Conservation (phyloP, 2,329 filamentous ascomycete genomes). For the Didymella lethalis region DNA sequence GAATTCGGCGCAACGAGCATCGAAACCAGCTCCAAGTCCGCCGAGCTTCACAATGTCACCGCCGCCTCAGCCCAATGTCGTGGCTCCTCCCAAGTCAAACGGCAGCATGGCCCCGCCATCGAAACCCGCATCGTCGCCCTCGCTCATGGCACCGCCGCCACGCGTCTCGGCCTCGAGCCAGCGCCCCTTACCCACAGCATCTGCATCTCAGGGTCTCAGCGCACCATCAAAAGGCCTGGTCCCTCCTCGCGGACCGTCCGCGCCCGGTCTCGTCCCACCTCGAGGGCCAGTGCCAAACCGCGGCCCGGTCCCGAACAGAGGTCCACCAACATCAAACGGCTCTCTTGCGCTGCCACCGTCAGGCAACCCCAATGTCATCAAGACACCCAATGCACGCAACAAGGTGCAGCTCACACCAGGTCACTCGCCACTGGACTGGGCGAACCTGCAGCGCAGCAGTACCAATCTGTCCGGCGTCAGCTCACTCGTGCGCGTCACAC, state of each 20-base stretch:
- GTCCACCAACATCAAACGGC: conserved; percentile 53
- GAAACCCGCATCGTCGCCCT: conserved; percentile 33
- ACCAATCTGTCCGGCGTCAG: conserved; percentile 58
- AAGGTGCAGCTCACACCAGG: conserved; percentile 87
- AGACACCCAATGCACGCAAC: conserved; percentile 56
- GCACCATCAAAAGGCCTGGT: conserved; percentile 2
- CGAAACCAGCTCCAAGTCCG: conserved; percentile 26
- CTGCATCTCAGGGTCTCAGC: conserved; percentile 42
- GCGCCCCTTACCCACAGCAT: conserved; percentile 42
- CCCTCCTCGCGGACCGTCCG: conserved; percentile 29
- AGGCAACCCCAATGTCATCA: conserved; percentile 39
- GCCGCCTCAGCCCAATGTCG: conserved; percentile 22
- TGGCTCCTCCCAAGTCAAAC: conserved; percentile 30
- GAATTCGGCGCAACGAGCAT: conserved; percentile 57
- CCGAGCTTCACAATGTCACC: conserved; percentile 29
- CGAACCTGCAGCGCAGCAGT: conserved; percentile 78
- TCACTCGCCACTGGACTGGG: conserved; percentile 96
- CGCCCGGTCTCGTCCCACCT: conserved; percentile 42
- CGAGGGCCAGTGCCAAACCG: conserved; percentile 60
- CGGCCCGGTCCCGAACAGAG: conserved; percentile 53
- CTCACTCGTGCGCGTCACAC: conserved; percentile 76
- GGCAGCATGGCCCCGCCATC: conserved; percentile 50
- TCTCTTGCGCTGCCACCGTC: conserved; percentile 47
- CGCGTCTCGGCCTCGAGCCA: conserved; percentile 49
- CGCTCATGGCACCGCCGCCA: conserved; percentile 48